Percentiles rank a stretch among this genome's conserved stretches.
These are phyloP conservation scores for Termitomyces sp. DNA, from an alignment of 768 basidiomycete genomes.

Conservation along the genomic window DNA sequence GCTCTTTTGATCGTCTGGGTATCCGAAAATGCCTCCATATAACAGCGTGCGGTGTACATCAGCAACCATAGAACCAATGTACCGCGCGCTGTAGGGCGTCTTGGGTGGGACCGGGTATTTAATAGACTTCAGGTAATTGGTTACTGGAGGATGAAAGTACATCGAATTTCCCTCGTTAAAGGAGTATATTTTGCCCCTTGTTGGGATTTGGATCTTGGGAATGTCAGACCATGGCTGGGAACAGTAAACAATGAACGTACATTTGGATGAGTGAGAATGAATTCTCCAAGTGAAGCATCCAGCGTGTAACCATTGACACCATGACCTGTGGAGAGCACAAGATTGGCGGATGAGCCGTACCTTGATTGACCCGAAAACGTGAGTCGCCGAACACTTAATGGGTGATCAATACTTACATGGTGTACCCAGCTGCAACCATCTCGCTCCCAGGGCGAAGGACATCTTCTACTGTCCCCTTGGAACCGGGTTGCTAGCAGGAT, in stretches of 20 bases:
- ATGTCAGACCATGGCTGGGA: constrained; percentile 1
- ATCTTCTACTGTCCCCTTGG: constrained; percentile 75
- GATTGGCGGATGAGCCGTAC: constrained; percentile 91
- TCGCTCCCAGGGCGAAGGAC: constrained; percentile 91
- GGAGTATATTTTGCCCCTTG: constrained; percentile 97
- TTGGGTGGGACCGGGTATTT: constrained; percentile 80
- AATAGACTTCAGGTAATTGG: constrained; percentile 82
- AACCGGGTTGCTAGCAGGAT: constrained; percentile 56
- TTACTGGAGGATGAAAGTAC: constrained; percentile 84
- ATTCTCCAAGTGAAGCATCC: constrained; percentile 92
- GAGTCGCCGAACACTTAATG: not conserved
- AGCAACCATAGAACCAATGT: constrained; percentile 99
- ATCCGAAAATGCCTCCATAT: constrained; percentile 98
- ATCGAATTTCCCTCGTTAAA: constrained; percentile 98
- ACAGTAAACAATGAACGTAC: constrained; percentile 31
- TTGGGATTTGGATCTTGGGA: constrained; percentile 80
- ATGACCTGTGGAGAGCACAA: constrained; percentile 90
- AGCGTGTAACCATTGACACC: constrained; percentile 99
- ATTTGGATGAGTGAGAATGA: constrained; percentile 97
- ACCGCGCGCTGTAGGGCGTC: constrained; percentile 82
- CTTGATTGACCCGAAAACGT: constrained; percentile 19
- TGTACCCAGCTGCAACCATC: constrained; percentile 98
- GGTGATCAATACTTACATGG: constrained; percentile 58
- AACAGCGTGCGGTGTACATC: constrained; percentile 95
- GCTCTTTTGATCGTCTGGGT: constrained; percentile 97